A percentile compares a stretch with the other conserved stretches of the same genome.
Conservation (phyloP, 2,329 filamentous ascomycete species). For the Bipolaris bicolor region DNA sequence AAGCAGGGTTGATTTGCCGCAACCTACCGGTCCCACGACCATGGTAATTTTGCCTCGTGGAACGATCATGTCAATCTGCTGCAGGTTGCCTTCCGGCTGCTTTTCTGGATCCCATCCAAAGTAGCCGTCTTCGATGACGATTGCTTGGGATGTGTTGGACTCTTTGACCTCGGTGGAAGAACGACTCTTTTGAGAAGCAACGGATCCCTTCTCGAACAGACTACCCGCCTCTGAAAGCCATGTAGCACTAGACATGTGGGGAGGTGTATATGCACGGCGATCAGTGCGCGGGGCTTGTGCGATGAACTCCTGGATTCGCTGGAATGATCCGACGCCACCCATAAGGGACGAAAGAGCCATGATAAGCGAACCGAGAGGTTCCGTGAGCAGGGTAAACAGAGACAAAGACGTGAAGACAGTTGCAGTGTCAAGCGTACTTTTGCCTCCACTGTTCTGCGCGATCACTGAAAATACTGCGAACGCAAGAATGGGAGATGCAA, state of each 20-base stretch:
- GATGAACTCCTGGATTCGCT: constrained; percentile 56
- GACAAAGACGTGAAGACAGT: constrained; percentile 56
- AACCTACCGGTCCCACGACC: constrained; percentile 59
- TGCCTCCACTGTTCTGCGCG: constrained; percentile 43
- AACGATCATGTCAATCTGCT: constrained; percentile 51
- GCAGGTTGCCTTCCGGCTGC: constrained; percentile 46
- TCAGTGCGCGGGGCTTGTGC: constrained; percentile 32
- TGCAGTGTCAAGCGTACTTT: constrained; percentile 48
- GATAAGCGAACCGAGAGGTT: constrained; percentile 55
- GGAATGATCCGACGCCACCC: constrained; percentile 55
- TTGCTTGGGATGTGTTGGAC: constrained; percentile 33
- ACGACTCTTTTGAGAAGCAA: constrained; percentile 32
- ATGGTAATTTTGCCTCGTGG: constrained; percentile 55
- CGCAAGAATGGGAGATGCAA: constrained; percentile 53
- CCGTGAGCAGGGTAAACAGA: constrained; percentile 55
- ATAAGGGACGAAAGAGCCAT: constrained; percentile 54
- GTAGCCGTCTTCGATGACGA: constrained; percentile 53
- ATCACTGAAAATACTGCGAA: constrained; percentile 54
- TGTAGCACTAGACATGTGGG: constrained; percentile 24
- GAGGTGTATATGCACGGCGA: constrained; percentile 30
- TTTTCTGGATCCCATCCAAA: constrained; percentile 57
- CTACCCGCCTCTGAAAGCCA: constrained; percentile 27
- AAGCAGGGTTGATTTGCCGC: constrained; percentile 59
- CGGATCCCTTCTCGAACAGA: constrained; percentile 36
- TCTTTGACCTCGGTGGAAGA: constrained; percentile 31